These are phyloP conservation scores for Abortiporus biennis DNA, from an alignment of 1,284 basidiomycete genomes.

Conservation along the genomic window DNA sequence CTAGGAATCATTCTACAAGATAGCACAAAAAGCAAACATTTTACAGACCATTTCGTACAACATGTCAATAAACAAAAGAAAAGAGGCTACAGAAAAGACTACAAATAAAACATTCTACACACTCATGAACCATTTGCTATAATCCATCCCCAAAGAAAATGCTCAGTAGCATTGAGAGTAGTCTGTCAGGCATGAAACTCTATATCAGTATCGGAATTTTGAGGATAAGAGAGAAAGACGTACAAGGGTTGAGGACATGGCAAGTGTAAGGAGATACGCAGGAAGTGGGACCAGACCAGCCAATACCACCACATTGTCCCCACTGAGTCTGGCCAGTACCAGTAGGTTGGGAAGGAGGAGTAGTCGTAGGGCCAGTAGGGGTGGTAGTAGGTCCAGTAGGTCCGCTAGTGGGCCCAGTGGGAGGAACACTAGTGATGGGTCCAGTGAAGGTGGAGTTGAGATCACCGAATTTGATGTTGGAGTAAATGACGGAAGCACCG, in stretches of 20 bases:
- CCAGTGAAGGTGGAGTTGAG: slow-evolving; percentile 41
- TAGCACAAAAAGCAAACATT: no score
- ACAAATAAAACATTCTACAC: no score
- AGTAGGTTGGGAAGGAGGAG: slow-evolving; percentile 1
- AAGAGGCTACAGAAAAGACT: no score
- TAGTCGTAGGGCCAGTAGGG: slow-evolving; percentile 3
- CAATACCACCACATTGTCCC: slow-evolving; percentile 15
- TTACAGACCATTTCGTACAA: no score
- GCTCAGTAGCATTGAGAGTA: slow-evolving; percentile 16
- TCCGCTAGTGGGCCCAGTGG: slow-evolving; percentile 5
- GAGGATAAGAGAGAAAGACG: slow-evolving; percentile 2
- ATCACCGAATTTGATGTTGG: slow-evolving; percentile 51
- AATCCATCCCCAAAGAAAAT: no score
- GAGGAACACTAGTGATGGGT: slow-evolving; percentile 4
- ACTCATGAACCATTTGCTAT: no score
- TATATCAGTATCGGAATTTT: not conserved
- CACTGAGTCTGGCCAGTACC: slow-evolving; percentile 11
- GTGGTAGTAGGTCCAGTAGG: slow-evolving; percentile 4
- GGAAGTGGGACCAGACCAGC: slow-evolving; percentile 12
- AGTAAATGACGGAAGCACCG: slow-evolving; percentile 42
- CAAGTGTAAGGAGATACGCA: slow-evolving; percentile 13
- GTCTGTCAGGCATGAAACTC: slow-evolving; percentile 6
- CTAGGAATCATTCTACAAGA: no score
- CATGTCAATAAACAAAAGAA: no score
- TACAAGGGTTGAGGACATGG: slow-evolving; percentile 13